phyloP scores from a whole-genome alignment of 208 protist species.

The Sergeia podlipaevii region DNA sequence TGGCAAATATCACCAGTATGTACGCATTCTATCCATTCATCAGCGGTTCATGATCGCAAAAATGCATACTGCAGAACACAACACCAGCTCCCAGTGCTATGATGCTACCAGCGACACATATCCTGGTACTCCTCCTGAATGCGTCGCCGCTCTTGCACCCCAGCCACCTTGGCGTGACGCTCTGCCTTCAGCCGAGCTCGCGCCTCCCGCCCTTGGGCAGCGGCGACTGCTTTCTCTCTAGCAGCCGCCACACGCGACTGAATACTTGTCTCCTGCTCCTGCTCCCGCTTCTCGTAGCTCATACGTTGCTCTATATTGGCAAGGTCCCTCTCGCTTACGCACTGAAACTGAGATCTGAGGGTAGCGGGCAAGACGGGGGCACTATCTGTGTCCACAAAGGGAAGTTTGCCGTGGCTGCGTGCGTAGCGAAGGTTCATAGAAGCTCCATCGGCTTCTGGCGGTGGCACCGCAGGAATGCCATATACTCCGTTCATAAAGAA shows the following conservation, averaged over 20 bases:
- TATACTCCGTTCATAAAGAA: too few relatives aligned
- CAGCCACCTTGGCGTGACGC: slow-evolving; percentile 17
- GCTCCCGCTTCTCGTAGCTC: slow-evolving; percentile 5
- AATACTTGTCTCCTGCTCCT: slow-evolving; percentile 15
- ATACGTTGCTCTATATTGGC: slow-evolving; percentile 35
- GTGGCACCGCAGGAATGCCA: background rate
- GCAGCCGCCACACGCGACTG: slow-evolving; percentile 13
- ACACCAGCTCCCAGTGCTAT: too few relatives aligned
- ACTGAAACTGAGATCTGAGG: slow-evolving; percentile 39
- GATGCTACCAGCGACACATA: slow-evolving; percentile 2
- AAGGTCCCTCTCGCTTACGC: slow-evolving; percentile 27
- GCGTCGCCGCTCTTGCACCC: slow-evolving; percentile 12
- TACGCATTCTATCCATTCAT: too few relatives aligned
- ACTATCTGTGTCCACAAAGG: background rate
- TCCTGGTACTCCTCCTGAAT: slow-evolving; percentile 14
- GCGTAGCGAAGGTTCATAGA: too few relatives aligned
- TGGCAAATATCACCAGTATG: too few relatives aligned
- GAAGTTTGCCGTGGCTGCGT: too few relatives aligned
- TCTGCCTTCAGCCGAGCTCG: slow-evolving; percentile 12
- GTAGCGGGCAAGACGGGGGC: slow-evolving; percentile 24
- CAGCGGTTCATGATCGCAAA: too few relatives aligned
- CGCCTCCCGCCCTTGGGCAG: slow-evolving; percentile 2
- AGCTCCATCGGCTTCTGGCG: too few relatives aligned
- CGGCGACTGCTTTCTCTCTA: background rate
- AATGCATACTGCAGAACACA: too few relatives aligned